Conservation (phyloP, 2,329 filamentous ascomycete species). For the Alternaria infectoria region DNA sequence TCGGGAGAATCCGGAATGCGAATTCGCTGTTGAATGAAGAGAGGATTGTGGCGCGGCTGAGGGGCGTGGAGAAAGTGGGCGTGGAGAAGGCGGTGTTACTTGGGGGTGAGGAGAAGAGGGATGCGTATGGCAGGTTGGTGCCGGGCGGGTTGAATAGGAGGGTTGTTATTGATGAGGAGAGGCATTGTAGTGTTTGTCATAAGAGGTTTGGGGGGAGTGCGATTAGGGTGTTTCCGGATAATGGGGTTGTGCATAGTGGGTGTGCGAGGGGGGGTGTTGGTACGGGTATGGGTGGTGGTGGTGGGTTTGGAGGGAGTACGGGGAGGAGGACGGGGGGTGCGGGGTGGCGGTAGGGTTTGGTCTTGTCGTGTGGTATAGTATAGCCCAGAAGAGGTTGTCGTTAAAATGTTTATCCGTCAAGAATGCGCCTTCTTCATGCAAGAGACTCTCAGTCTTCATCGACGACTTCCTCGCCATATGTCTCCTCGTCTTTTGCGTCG, state of each 20-base stretch:
- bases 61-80: constrained; percentile 79
- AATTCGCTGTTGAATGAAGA: constrained; percentile 83
- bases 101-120: constrained; percentile 68
- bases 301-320: constrained; percentile 46
- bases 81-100: constrained; percentile 76
- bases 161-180: constrained; percentile 84
- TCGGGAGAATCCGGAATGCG: constrained; percentile 83
- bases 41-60: constrained; percentile 75
- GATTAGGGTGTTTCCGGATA: constrained; percentile 83
- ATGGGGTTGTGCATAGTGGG: constrained; percentile 57
- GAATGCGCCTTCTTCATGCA: neutral
- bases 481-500: constrained; percentile 64
- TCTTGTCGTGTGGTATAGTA: neutral
- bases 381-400: neutral
- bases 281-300: constrained; percentile 31
- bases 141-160: constrained; percentile 65
- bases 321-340: constrained; percentile 18
- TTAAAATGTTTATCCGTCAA: neutral
- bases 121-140: constrained; percentile 58
- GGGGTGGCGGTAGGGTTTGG: constrained; percentile 5
- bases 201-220: constrained; percentile 92
- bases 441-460: constrained; percentile 62
- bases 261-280: constrained; percentile 49
- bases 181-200: constrained; percentile 89
- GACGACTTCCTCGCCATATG: constrained; percentile 83